Evolutionary conservation across 2,329 filamentous ascomycete genomes (phyloP), one percentile per base, ranked within the genome.

Genomic region (Aphanocladium album): DNA sequence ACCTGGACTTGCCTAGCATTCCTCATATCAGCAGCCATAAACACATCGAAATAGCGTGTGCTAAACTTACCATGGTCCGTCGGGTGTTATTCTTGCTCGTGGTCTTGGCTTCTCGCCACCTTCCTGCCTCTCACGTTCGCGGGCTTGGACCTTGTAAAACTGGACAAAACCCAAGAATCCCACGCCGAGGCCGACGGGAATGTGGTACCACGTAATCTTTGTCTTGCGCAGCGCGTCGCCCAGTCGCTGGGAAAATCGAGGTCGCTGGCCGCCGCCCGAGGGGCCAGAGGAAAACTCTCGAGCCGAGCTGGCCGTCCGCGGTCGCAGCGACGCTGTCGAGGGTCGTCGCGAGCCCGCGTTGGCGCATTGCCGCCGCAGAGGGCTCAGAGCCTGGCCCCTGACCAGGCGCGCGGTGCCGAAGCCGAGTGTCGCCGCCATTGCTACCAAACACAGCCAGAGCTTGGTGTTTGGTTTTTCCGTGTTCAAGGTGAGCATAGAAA

Each of bases 101-200:
- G 81, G 80, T 47, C 69, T 71, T 33, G 75, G 68, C 27, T 72
- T 77, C 41, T 77, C 72, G 21, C 78, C 73, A 37, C 71, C 73
- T 58, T 75, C 63, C 47, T 78, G 70, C 67, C 77, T 80, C 66
- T 83, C 81, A 66, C 82, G 80, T 63, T 85, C 80, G n/a, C 82
- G 72, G 25, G 73, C 71, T 16, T 79, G 85, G 60, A 90, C 84
- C 71, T 90, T 90, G 74, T 93, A 95, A 72, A 96, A 87, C 68
- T 96, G 92, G 55, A 93, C 82, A 56, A 90, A 79, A 25, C 91
- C 93, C 9, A 97, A 80, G 69, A 96, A 92, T 61, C 85, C 90
- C 68, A 96, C 87, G 62, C 93, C 93, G 23, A 96, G 80, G 27
- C 89, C 90, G 60, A 96, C 84, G 23, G 93, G 93, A 67, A 97